phyloP scores from a whole-genome alignment of 2,329 filamentous ascomycete species.

The Bipolaris gigantea region DNA sequence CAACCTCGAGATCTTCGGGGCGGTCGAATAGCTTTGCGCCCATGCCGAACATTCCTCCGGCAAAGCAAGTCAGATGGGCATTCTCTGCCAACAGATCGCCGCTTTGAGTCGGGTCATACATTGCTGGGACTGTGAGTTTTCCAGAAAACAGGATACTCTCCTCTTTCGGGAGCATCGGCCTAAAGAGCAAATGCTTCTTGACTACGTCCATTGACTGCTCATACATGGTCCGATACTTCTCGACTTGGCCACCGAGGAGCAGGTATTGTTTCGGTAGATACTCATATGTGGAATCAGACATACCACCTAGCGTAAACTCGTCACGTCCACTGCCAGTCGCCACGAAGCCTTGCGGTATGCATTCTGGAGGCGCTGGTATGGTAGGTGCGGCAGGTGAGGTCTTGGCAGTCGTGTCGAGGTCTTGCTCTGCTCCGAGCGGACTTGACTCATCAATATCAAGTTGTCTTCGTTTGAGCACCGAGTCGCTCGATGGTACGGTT shows the following conservation, averaged over 20 bases:
- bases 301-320: constrained; percentile 45
- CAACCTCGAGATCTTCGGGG: constrained; percentile 58
- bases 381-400: constrained; percentile 11
- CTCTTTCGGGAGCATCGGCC: constrained; percentile 53
- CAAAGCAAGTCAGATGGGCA: constrained; percentile 70
- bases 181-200: constrained; percentile 53
- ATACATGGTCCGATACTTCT: constrained; percentile 59
- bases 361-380: constrained; percentile 30
- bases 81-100: constrained; percentile 43
- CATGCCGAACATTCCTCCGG: constrained; percentile 70
- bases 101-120: constrained; percentile 24
- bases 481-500: constrained; percentile 9
- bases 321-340: constrained; percentile 52
- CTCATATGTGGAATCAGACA: constrained; percentile 48
- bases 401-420: constrained; percentile 3
- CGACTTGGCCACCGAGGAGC: constrained; percentile 51
- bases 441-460: constrained; percentile 26
- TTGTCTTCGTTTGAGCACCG: constrained; percentile 29
- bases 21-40: constrained; percentile 63
- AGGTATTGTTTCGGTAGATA: constrained; percentile 54
- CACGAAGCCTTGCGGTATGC: constrained; percentile 58
- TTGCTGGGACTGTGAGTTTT: constrained; percentile 42
- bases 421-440: constrained; percentile 9
- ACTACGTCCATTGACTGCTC: constrained; percentile 53
- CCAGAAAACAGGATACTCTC: constrained; percentile 50